A percentile compares a stretch with the other conserved stretches of the same genome.
phyloP scores from a whole-genome alignment of 2,329 filamentous ascomycete species.

The Aspergillus fijiensis region DNA sequence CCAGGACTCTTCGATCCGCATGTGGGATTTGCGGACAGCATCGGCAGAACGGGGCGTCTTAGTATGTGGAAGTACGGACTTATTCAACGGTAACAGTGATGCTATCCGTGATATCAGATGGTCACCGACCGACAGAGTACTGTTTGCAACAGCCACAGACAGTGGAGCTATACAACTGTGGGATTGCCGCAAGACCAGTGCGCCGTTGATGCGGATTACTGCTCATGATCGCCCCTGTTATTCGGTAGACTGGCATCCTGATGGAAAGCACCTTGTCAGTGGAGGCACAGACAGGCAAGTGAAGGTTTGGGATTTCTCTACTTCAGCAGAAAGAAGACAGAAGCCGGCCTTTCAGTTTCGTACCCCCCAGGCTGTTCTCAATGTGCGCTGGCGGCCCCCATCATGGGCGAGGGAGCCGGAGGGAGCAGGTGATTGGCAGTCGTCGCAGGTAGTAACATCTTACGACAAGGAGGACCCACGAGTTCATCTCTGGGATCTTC shows the following conservation, averaged over 20 bases:
- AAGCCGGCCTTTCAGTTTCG: conserved; percentile 60
- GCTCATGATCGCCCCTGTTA: conserved; percentile 62
- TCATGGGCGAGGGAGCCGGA: conserved; percentile 55
- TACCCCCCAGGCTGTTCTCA: conserved; percentile 61
- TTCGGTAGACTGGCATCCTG: conserved; percentile 66
- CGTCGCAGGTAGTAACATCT: conserved; percentile 61
- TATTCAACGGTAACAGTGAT: conserved; percentile 58
- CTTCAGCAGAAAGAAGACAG: conserved; percentile 55
- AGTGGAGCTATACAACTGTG: conserved; percentile 63
- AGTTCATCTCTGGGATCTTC: conserved; percentile 65
- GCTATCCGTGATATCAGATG: conserved; percentile 64
- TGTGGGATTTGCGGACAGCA: conserved; percentile 63
- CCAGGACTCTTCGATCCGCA: conserved; percentile 62
- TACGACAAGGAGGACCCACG: conserved; percentile 62
- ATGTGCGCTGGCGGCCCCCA: conserved; percentile 63
- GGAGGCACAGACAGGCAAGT: conserved; percentile 63
- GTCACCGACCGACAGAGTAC: conserved; percentile 62
- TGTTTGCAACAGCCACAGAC: conserved; percentile 65
- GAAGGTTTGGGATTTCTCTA: conserved; percentile 64
- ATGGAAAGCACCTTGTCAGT: conserved; percentile 63
- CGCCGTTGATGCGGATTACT: conserved; percentile 59
- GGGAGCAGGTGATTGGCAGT: conserved; percentile 56
- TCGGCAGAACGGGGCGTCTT: conserved; percentile 49
- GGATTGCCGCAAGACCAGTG: conserved; percentile 60
- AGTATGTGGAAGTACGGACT: conserved; percentile 55